Base-by-base conservation (phyloP, 805 yeast genomes). In the Saccharomycopsis fodiens region DNA sequence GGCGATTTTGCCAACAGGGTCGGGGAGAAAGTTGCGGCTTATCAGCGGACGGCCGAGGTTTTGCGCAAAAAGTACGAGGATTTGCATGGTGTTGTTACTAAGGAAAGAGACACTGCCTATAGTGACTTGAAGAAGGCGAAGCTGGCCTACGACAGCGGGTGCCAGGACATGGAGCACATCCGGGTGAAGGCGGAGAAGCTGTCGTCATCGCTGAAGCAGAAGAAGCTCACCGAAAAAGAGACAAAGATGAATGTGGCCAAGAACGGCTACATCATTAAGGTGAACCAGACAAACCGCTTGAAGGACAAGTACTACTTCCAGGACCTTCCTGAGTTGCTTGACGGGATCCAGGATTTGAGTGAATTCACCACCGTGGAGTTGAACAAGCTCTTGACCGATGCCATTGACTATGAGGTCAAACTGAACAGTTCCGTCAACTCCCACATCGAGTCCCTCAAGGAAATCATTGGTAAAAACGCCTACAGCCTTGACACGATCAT, bases 281-380 rank as follows among this genome's bases (percentile, higher is more conserved):
- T 93, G 59, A 84, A 79, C 56, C 76, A 85, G 22, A 93, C 95
- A 44, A 93, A 93, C 64, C 73, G 97, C 50, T 66, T 89, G 48
- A 93, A 93, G 64, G 97, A 91, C 62, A 93, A 93, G 63, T 88
- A 79, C 65, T 89, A 71, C 61, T 88, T 83, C 59, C 97, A 91
- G 65, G 97, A 93, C 61, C 66, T 88, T 21, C 98, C 98, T 0
- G 96, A 89, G 61, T 63, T 86, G 34, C 68, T 93, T 50, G 97
- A 91, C 63, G 74, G 83, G 53, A 65, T 80, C 55, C 98, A 93
- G 66, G 85, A 82, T 55, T 66, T 89, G 53, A 85, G 85, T 60
- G 96, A 89, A 62, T 72, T 79, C 30, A 76, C 89, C 48, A 88
- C 85, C 1, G 69, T 76, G 15, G 73, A 83, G 47, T 55, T 87